Base-by-base conservation (phyloP, 768 basidiomycete species). In the Asterophora lycoperdoides region DNA sequence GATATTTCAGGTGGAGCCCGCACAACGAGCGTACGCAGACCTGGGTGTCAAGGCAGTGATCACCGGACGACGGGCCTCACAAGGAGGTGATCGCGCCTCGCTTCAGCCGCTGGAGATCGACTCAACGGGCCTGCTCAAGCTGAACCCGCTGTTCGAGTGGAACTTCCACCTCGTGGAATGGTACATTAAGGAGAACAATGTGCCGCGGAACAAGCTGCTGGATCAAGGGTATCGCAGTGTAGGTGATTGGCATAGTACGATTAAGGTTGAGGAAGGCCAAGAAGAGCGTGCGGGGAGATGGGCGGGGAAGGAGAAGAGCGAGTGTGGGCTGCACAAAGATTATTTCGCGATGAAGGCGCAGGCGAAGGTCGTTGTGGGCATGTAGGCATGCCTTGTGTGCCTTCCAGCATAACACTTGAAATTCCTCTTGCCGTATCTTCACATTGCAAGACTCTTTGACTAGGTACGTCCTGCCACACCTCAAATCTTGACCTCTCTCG, bases 181-280 rank as follows among this genome's bases (percentile, higher is more conserved):
- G 65, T 94, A 97, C 65, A 76, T 95, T 53, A 80, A 80, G 36
- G 74, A 79, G 51, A 81, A 97, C 68, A 69, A 80, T 38, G 93
- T 97, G 1, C 94, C 94, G 2, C 80, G 82, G 52, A 98, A 99
- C 72, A 81, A 78, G 52, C 76, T 99, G 4, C 78, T 99, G 34
- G 82, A 81, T 51, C 82, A 92, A 63, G 96, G 96, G 3, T 99
- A 98, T 73, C 86, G 84, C 58, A 93, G 90, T 61, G 83, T 99
- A 54, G 96, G 96, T 3, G 96, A 99, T 68, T 95, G 94, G 89
- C 96, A 99, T 69, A 94, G 91, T 53, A 99, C 96, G 0, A 67
- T 65, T n/a, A 80, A 80, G 65, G 75, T 75, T 11, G 75, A 66
- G 57, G 84, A 83, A 52, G 84, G 79, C 0, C 79, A 86, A 35